Percentiles rank a stretch among this genome's conserved stretches.
phyloP scores from a whole-genome alignment of 2,329 filamentous ascomycete species.

The Sphaceloma murrayae region DNA sequence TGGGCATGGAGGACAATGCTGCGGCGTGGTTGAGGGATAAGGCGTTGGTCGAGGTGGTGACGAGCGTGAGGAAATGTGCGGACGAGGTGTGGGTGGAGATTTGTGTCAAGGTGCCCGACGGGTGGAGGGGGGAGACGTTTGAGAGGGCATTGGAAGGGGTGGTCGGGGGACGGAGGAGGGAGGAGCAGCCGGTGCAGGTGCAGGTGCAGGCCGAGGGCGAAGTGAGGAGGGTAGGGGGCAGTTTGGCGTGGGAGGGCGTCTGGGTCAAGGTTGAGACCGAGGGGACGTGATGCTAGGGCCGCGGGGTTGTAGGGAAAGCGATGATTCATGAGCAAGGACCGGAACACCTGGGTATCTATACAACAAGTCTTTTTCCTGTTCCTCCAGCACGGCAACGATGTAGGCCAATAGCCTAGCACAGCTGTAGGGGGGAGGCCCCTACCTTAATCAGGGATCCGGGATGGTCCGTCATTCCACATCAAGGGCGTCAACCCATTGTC shows the following conservation, averaged over 20 bases:
- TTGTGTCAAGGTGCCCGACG: conserved; percentile 14
- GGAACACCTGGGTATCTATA: too few relatives aligned
- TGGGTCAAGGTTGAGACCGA: conserved; percentile 16
- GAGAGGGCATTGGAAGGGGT: conserved; percentile 12
- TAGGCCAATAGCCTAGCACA: not conserved
- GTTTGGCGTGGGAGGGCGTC: conserved; percentile 9
- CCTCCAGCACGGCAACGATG: not conserved
- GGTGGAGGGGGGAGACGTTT: conserved; percentile 5
- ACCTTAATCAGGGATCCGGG: too few relatives aligned
- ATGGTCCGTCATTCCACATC: too few relatives aligned
- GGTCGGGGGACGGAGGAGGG: conserved; percentile 9
- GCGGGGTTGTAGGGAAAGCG: not conserved
- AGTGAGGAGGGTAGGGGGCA: conserved; percentile 3
- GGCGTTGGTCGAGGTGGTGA: conserved; percentile 18
- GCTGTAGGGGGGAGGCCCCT: too few relatives aligned
- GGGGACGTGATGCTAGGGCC: conserved; percentile 6
- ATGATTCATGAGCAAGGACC: too few relatives aligned
- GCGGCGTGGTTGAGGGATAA: conserved; percentile 18
- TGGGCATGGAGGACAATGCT: conserved; percentile 18
- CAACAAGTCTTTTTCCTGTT: not conserved
- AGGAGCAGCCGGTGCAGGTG: conserved; percentile 8
- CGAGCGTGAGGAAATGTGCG: conserved; percentile 18
- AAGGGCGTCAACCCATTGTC: too few relatives aligned
- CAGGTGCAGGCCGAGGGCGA: not conserved
- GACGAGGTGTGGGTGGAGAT: conserved; percentile 16